Conservation (phyloP, 495 filamentous ascomycete genomes). For the Penicillium paradoxum region DNA sequence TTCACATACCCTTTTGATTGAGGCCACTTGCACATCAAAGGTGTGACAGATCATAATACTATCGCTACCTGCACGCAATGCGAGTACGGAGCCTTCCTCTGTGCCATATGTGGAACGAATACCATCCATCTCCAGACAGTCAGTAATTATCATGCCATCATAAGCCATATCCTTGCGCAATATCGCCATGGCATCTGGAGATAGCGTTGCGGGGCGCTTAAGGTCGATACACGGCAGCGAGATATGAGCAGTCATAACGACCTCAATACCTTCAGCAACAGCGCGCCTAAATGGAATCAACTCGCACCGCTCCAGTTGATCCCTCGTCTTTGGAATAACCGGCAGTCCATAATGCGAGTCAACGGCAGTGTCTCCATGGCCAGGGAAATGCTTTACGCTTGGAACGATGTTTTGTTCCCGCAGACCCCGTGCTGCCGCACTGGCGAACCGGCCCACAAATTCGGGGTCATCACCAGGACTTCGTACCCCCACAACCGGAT, state of each 20-base stretch:
- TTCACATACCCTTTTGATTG: slow-evolving; percentile 37
- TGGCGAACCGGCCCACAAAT: slow-evolving; percentile 35
- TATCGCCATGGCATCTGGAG: slow-evolving; percentile 31
- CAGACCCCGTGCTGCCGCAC: slow-evolving; percentile 33
- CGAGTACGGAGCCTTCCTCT: slow-evolving; percentile 42
- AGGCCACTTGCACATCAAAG: slow-evolving; percentile 39
- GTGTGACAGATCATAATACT: slow-evolving; percentile 51
- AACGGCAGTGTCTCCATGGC: slow-evolving; percentile 40
- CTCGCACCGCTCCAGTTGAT: slow-evolving; percentile 37
- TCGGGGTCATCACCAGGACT: slow-evolving; percentile 40
- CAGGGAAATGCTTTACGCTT: slow-evolving; percentile 43
- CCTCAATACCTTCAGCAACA: slow-evolving; percentile 38
- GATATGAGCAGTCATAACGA: slow-evolving; percentile 44
- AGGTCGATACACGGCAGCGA: slow-evolving; percentile 33
- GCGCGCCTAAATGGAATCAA: slow-evolving; percentile 40
- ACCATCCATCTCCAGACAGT: slow-evolving; percentile 45
- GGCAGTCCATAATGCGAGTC: slow-evolving; percentile 44
- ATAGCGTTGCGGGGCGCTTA: slow-evolving; percentile 36
- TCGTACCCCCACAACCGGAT: slow-evolving; percentile 41
- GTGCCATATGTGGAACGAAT: slow-evolving; percentile 45
- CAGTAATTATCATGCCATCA: slow-evolving; percentile 37
- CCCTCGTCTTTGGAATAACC: slow-evolving; percentile 33
- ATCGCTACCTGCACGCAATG: slow-evolving; percentile 45
- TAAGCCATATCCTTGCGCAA: slow-evolving; percentile 39
- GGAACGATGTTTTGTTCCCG: slow-evolving; percentile 36